Evolutionary conservation across 1,139 yeast genomes (phyloP).

Genomic region (Zygosaccharomyces sapae): DNA sequence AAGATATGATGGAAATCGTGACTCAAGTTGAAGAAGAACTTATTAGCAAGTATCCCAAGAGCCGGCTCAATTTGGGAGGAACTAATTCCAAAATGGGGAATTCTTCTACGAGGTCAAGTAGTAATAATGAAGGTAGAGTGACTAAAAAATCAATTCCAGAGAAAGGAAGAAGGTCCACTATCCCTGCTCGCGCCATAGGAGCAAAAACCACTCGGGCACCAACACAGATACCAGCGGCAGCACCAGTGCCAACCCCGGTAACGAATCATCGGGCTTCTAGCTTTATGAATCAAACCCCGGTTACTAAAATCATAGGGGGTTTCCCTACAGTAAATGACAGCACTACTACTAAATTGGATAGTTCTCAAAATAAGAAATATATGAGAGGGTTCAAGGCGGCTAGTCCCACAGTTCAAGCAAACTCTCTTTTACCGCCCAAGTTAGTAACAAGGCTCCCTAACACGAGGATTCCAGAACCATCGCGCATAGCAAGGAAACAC

Average conservation of each 20-base stretch:
- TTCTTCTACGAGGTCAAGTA: not conserved
- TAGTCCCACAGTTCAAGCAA: constrained; percentile 18
- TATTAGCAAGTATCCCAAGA: constrained; percentile 33
- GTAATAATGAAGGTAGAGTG: constrained; percentile 3
- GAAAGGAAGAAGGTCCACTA: not conserved
- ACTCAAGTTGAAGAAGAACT: constrained; percentile 43
- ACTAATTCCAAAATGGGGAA: constrained; percentile 5
- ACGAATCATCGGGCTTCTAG: not conserved
- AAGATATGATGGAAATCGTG: constrained; percentile 45
- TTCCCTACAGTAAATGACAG: not conserved
- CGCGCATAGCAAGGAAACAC: constrained; percentile 9
- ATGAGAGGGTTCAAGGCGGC: constrained; percentile 15
- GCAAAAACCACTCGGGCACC: not conserved
- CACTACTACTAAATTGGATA: not conserved
- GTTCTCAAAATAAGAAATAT: constrained; percentile 8
- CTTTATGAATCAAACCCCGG: constrained; percentile 12
- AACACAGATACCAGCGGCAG: not conserved
- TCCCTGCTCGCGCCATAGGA: not conserved
- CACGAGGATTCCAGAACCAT: constrained; percentile 11
- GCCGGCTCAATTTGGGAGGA: constrained; percentile 24
- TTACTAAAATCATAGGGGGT: constrained; percentile 6
- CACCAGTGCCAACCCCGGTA: not conserved
- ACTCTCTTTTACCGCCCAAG: constrained; percentile 17
- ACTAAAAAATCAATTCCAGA: constrained; percentile 8
- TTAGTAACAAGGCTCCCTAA: constrained; percentile 11